phyloP scores from a whole-genome alignment of 2,329 filamentous ascomycete genomes.

The Claviceps cyperi region DNA sequence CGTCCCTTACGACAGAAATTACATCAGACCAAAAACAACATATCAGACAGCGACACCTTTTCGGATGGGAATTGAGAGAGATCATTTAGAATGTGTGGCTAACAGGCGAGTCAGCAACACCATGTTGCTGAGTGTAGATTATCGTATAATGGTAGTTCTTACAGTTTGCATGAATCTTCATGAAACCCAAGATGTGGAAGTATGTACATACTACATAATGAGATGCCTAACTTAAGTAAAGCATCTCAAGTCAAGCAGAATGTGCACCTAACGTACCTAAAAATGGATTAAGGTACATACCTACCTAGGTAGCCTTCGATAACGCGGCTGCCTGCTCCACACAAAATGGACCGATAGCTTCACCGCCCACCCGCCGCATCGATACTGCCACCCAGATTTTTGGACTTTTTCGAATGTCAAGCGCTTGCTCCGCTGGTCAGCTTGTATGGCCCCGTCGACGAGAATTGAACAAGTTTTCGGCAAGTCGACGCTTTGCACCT shows the following conservation, averaged over 20 bases:
- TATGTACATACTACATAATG: no score
- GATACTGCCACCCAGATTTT: constrained; percentile 22
- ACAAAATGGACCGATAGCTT: not conserved
- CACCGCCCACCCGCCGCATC: constrained; percentile 27
- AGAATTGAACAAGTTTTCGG: not conserved
- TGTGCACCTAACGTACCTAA: no score
- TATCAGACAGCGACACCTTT: not conserved
- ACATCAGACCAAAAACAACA: not conserved
- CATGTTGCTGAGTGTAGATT: not conserved
- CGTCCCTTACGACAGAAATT: no score
- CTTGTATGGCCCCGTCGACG: not conserved
- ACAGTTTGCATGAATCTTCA: no score
- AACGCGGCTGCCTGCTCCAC: not conserved
- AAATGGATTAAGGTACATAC: no score
- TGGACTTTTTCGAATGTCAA: constrained; percentile 16
- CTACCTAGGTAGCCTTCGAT: not conserved
- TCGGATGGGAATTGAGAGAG: not conserved
- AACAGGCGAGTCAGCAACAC: not conserved
- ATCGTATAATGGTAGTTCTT: not conserved
- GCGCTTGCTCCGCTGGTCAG: not conserved
- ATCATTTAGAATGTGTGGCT: not conserved
- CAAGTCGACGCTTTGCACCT: constrained; percentile 8
- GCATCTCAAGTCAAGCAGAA: no score
- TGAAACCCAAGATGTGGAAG: no score
- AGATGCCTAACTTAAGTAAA: no score